Evolutionary conservation across 768 basidiomycete genomes (phyloP), one percentile per base, ranked within the genome.

Genomic region (Tricholoma furcatifolium): DNA sequence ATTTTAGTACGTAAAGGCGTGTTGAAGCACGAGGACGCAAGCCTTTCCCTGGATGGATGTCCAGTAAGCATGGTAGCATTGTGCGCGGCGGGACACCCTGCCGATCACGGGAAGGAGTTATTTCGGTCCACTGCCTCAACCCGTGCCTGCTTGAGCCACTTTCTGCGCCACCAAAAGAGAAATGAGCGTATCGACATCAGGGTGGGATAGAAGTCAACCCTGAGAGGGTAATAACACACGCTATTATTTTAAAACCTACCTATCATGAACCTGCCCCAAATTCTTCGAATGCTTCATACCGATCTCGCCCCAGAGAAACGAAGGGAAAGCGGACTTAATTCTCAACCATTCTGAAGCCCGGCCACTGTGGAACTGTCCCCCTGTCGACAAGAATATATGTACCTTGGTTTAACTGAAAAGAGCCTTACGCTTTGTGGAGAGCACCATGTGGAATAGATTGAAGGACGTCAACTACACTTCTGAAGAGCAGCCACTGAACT

Each of bases 91-190:
- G 27, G 15, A 21, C 31, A 45, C 17, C 43, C 41, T 47, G 44
- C 45, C 35, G 45, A 57, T 57, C 41, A 46, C 32, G 31, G 36
- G 12, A 38, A 41, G 39, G 49, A 34, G 31, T 27, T 54, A 43
- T 57, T 50, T 32, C 17, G 14, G 31, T 30, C 32, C 3, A 31
- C 23, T 30, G 12, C 20, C 17, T 17, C 27, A 18, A 31, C 47
- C 35, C 14, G 35, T 20, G 18, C 39, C 43, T 50, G 24, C 18
- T 20, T 27, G 27, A 27, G 35, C 12, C n/a, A 27, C 6, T 53
- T 45, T 21, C 32, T 55, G 54, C 57, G 51, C 57, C 57, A 59
- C 51, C 18, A 44, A 32, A 38, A 48, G 17, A 44, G 30, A 18
- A 43, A 49, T 42, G 43, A 50, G 38, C 18, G 35, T 30, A 17